These are phyloP conservation scores for Paecilomyces sp. DNA, from an alignment of 2,329 filamentous ascomycete genomes.

Conservation along the genomic window DNA sequence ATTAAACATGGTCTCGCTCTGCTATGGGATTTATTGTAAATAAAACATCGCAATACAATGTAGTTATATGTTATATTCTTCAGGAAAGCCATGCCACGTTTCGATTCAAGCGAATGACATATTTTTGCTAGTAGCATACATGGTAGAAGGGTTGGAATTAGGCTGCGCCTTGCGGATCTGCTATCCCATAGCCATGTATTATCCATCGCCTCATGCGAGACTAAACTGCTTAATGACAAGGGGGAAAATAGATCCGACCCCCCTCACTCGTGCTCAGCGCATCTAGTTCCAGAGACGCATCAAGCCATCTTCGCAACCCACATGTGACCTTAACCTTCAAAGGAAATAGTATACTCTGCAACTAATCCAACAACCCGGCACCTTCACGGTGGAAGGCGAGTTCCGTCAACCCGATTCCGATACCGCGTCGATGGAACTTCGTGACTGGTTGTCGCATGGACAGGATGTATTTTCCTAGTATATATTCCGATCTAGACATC, in stretches of 20 bases:
- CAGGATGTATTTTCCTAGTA: not conserved
- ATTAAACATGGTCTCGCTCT: not conserved
- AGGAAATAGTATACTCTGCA: not conserved
- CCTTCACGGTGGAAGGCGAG: not conserved
- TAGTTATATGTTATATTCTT: not conserved
- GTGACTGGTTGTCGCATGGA: not conserved
- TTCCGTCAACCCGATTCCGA: not conserved
- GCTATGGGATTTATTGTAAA: too few species aligned
- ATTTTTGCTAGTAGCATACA: not conserved
- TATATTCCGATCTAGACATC: not conserved
- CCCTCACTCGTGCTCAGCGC: not conserved
- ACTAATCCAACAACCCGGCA: not conserved
- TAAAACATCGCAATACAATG: not conserved
- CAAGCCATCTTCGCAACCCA: not conserved
- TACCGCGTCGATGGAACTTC: not conserved
- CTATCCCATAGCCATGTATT: too few species aligned
- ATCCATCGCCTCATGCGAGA: too few species aligned
- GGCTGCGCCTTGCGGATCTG: not conserved
- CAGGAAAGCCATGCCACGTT: not conserved
- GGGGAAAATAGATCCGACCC: not conserved
- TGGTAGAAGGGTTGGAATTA: not conserved
- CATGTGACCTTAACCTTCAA: not conserved
- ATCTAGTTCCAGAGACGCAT: too few species aligned
- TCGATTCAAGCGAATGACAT: not conserved
- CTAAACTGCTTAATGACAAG: not conserved